Evolutionary conservation across 257 asterid genomes (phyloP).

Genomic region (Euphrasia confusa): DNA sequence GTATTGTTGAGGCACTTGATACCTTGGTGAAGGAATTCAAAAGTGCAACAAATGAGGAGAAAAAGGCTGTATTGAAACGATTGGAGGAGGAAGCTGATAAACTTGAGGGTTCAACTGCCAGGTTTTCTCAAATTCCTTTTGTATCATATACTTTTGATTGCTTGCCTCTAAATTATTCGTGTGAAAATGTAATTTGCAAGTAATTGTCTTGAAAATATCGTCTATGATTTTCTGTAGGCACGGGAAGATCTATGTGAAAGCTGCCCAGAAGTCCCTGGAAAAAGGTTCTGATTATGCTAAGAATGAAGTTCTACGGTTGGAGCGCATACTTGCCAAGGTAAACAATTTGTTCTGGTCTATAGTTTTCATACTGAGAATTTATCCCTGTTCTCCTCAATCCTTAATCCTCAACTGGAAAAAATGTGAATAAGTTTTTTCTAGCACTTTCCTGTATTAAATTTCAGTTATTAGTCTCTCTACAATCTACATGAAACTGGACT

Average conservation of each 20-base stretch:
- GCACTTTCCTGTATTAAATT: neutral
- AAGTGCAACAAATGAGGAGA: constrained; percentile 55
- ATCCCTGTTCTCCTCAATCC: neutral
- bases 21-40: constrained; percentile 68
- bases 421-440: neutral
- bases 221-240: constrained; percentile 36
- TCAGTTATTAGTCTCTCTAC: neutral
- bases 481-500: constrained; percentile 4
- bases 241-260: constrained; percentile 76
- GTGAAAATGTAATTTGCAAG: neutral
- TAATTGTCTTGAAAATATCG: neutral
- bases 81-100: constrained; percentile 77
- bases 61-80: constrained; percentile 41
- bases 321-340: constrained; percentile 92
- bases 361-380: neutral
- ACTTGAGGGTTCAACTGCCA: constrained; percentile 64
- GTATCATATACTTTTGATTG: neutral
- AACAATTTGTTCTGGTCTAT: neutral
- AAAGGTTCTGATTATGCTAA: constrained; percentile 83
- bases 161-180: constrained; percentile 2
- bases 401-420: constrained; percentile 1
- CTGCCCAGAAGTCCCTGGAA: constrained; percentile 72
- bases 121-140: constrained; percentile 35
- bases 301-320: constrained; percentile 73
- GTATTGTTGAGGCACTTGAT: constrained; percentile 58